Conservation (phyloP, 2,329 filamentous ascomycete species). For the Diaporthe helianthi region DNA sequence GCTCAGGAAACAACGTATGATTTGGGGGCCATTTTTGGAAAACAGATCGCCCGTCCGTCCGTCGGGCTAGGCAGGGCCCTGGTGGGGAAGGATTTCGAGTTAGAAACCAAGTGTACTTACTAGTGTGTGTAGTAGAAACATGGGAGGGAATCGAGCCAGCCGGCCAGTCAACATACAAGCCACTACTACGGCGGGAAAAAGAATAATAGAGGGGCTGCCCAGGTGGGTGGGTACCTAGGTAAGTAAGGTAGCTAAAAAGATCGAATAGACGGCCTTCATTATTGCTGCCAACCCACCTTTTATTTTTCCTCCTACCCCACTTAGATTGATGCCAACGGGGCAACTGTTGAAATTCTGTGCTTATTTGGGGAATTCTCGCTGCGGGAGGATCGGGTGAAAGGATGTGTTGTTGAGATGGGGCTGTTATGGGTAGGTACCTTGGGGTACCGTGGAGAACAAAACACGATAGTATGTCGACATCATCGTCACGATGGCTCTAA, state of each 20-base stretch:
- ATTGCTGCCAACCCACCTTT: neutral
- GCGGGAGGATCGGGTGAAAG: constrained; percentile 16
- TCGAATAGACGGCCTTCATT: neutral
- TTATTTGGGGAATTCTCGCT: neutral
- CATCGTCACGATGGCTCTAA: neutral
- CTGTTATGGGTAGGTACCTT: constrained; percentile 4
- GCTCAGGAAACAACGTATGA: neutral
- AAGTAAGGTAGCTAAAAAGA: neutral
- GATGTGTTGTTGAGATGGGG: neutral
- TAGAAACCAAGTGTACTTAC: neutral
- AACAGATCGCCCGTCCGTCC: neutral
- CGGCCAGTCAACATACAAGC: neutral
- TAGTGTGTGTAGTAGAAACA: neutral
- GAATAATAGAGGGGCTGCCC: too few relatives aligned
- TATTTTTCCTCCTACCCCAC: neutral
- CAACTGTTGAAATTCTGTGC: neutral
- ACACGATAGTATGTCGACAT: neutral
- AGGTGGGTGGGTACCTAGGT: too few relatives aligned
- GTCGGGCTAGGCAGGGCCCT: too few relatives aligned
- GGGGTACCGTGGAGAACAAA: neutral
- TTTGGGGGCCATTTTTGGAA: constrained; percentile 20
- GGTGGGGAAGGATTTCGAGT: neutral
- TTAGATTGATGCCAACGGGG: neutral
- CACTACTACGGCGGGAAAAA: neutral
- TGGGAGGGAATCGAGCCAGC: neutral